Base-by-base conservation (phyloP, 2,329 filamentous ascomycete species). In the Colletotrichum euphorbiae region DNA sequence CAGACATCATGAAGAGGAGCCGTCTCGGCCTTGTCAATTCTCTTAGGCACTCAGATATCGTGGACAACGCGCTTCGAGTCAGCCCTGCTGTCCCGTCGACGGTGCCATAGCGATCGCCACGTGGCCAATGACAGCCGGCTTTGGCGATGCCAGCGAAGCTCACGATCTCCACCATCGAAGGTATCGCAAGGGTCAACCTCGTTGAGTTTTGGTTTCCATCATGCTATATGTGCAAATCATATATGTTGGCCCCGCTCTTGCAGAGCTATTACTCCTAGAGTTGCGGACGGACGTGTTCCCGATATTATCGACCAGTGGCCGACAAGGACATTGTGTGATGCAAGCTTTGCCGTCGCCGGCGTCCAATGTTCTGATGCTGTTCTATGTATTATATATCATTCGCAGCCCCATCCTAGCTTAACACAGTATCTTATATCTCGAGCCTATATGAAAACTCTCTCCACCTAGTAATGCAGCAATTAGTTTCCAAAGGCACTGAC, bases 121-220 rank as follows among this genome's bases (percentile, higher is more conserved):
- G 65, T 68, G 61, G 54, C 65, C 46, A 19, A 40, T 43, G 38
- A 33, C 28, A 12, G 31, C 36, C 65, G 60, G 45, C 3, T 13
- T 52, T 31, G 13, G 28, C 9, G 40, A 50, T 58, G 61, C 54
- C 55, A 55, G 21, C 61, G 48, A 68, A 61, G 48, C 42, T 50
- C 15, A 21, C 17, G 31, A 46, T 24, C 46, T 13, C 28, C 54
- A 50, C 55, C 54, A 59, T 38, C 54, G 17, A 17, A 3, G 11
- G 2, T 11, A 11, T 19, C 28, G 0, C 66, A 45, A 42, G 64
- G 65, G 21, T 65, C 17, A 59, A 54, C 66, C 66, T 28, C 66
- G 66, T 65, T 36, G n/a, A n/a, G n/a, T n/a, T n/a, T n/a, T n/a
- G 63, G n/a, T n/a, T 15, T 42, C 21, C 6, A 2, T 45, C 42